Evolutionary conservation across 306 rosid genomes (phyloP).

Genomic region (Vigna hirtella): DNA sequence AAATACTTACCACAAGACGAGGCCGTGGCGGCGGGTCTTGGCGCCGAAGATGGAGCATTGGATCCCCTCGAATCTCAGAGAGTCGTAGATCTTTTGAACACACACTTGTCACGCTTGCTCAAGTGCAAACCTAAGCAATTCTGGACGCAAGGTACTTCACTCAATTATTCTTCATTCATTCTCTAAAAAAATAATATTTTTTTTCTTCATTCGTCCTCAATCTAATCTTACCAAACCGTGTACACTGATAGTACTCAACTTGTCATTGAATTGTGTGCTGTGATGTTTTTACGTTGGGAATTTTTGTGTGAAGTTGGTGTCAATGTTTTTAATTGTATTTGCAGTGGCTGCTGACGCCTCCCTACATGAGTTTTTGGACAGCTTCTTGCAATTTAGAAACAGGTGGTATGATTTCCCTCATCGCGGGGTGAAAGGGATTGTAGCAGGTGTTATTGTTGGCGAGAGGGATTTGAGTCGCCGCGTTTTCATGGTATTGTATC

Average conservation of each 20-base stretch:
- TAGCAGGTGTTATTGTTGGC: constrained; percentile 94
- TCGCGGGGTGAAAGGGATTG: constrained; percentile 73
- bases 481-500: constrained; percentile 90
- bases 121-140: constrained; percentile 84
- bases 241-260: not conserved
- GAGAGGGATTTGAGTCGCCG: constrained; percentile 85
- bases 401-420: constrained; percentile 97
- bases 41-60: constrained; percentile 85
- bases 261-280: not conserved
- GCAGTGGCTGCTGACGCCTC: constrained; percentile 87
- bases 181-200: not conserved
- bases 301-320: not conserved
- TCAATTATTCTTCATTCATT: not conserved
- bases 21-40: constrained; percentile 90
- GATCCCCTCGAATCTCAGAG: constrained; percentile 91
- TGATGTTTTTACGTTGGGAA: not conserved
- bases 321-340: constrained; percentile 26
- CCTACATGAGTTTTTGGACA: constrained; percentile 86
- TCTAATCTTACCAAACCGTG: not conserved
- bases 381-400: constrained; percentile 86
- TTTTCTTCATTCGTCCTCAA: not conserved
- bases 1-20: constrained; percentile 93
- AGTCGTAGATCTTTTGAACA: constrained; percentile 88
- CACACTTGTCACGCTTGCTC: constrained; percentile 80
- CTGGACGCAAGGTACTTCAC: constrained; percentile 78